Evolutionary conservation across 768 basidiomycete genomes (phyloP).

Genomic region (Lactifluus pinguis): DNA sequence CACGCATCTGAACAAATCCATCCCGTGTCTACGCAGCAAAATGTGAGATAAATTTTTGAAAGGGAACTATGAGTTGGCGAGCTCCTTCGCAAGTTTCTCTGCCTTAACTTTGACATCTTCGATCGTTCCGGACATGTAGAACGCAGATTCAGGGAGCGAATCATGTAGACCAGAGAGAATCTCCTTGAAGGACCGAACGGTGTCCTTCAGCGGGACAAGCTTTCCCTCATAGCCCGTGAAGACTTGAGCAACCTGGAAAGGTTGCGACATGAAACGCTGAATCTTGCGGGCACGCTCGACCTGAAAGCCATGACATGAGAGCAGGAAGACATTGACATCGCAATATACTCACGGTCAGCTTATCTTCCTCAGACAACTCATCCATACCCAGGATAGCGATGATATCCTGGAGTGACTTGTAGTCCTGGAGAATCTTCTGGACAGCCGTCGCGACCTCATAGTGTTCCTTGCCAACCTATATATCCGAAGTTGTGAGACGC

Average conservation of each 20-base stretch:
- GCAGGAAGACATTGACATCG: neutral
- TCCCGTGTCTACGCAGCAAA: neutral
- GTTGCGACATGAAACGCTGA: conserved; percentile 99
- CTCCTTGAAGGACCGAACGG: conserved; percentile 94
- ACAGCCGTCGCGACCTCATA: conserved; percentile 94
- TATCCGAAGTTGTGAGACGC: neutral
- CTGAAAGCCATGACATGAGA: conserved; percentile 29
- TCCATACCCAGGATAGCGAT: conserved; percentile 99
- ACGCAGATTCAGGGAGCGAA: conserved; percentile 86
- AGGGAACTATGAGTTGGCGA: conserved; percentile 38
- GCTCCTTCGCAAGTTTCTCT: conserved; percentile 94
- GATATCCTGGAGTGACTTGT: conserved; percentile 97
- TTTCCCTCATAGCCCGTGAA: conserved; percentile 99
- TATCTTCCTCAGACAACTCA: conserved; percentile 99
- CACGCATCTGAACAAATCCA: conserved; percentile 3
- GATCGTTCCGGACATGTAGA: conserved; percentile 98
- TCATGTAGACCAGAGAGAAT: conserved; percentile 89
- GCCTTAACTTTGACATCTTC: conserved; percentile 97
- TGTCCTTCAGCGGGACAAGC: conserved; percentile 94
- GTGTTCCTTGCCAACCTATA: conserved; percentile 78
- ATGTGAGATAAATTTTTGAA: conserved; percentile 3
- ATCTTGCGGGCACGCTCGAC: conserved; percentile 98
- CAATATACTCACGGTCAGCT: conserved; percentile 72
- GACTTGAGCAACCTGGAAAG: conserved; percentile 99
- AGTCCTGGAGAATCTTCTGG: conserved; percentile 95